Evolutionary conservation across 129 eudicot genomes (phyloP).

Genomic region (Saussurea involucrata): DNA sequence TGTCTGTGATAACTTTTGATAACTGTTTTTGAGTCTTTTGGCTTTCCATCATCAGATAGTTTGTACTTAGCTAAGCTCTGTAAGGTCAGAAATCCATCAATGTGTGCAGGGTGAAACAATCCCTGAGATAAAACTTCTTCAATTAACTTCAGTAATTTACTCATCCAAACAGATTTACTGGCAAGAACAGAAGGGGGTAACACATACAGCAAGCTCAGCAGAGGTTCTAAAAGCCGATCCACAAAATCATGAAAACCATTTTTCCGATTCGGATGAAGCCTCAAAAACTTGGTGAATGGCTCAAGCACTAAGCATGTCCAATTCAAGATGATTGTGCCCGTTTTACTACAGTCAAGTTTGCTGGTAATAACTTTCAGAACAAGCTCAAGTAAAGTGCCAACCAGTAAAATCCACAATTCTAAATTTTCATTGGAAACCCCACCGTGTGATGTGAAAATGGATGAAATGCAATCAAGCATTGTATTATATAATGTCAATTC

Average conservation of each 20-base stretch:
- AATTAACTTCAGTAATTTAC: conserved; percentile 42
- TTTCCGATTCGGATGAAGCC: conserved; percentile 67
- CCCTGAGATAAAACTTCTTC: conserved; percentile 79
- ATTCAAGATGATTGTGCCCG: conserved; percentile 39
- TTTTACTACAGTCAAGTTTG: conserved; percentile 27
- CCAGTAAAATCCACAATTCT: conserved; percentile 66
- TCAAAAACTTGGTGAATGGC: conserved; percentile 74
- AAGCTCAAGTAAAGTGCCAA: conserved; percentile 52
- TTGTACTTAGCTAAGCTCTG: conserved; percentile 65
- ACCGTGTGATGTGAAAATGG: conserved; percentile 59
- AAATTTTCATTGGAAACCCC: conserved; percentile 72
- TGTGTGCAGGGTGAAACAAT: conserved; percentile 76
- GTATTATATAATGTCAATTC: conserved; percentile 34
- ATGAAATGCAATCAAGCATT: conserved; percentile 54
- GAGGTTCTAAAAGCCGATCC: conserved; percentile 73
- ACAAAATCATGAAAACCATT: conserved; percentile 72
- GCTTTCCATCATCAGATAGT: conserved; percentile 36
- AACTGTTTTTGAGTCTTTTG: conserved; percentile 40
- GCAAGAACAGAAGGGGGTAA: conserved; percentile 20
- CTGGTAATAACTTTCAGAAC: conserved; percentile 26
- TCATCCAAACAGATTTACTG: conserved; percentile 20
- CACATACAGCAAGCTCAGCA: conserved; percentile 51
- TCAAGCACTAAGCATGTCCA: conserved; percentile 61
- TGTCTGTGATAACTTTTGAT: conserved; percentile 83
- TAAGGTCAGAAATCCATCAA: conserved; percentile 68